Evolutionary conservation across 768 basidiomycete genomes (phyloP).

Genomic region (Boletus subcaerulescens): DNA sequence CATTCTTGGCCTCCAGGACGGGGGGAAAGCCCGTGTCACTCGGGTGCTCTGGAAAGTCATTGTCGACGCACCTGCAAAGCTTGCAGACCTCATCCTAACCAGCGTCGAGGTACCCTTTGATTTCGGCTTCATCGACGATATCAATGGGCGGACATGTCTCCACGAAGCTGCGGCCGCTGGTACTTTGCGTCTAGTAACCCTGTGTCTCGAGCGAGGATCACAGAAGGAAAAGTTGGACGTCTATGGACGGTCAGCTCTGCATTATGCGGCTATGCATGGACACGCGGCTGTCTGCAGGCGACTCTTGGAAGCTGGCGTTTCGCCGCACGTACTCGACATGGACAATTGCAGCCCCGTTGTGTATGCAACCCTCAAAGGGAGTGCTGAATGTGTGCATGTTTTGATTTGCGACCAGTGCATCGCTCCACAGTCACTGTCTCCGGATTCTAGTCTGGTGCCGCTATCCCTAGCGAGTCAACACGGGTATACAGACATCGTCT

Average conservation of each 20-base stretch:
- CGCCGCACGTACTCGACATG: conserved; percentile 73
- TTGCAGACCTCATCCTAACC: conserved; percentile 71
- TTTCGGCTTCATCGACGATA: conserved; percentile 91
- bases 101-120: conserved; percentile 72
- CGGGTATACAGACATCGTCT: conserved; percentile 81
- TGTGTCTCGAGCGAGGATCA: conserved; percentile 76
- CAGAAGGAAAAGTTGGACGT: conserved; percentile 75
- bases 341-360: conserved; percentile 95
- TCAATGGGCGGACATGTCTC: conserved; percentile 91
- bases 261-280: conserved; percentile 95
- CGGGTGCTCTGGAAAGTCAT: conserved; percentile 95
- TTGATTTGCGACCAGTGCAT: conserved; percentile 73
- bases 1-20: conserved; percentile 56
- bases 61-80: conserved; percentile 70
- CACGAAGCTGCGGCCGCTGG: conserved; percentile 93
- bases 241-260: conserved; percentile 90
- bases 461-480: conserved; percentile 88
- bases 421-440: conserved; percentile 52
- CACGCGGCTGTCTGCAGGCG: conserved; percentile 71
- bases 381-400: conserved; percentile 78
- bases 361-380: conserved; percentile 87
- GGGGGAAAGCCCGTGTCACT: conserved; percentile 66
- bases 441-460: conserved; percentile 73
- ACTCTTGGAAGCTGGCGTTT: conserved; percentile 66
- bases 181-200: conserved; percentile 65